Conservation (phyloP, 2,329 filamentous ascomycete species). For the Cercospora sp. region DNA sequence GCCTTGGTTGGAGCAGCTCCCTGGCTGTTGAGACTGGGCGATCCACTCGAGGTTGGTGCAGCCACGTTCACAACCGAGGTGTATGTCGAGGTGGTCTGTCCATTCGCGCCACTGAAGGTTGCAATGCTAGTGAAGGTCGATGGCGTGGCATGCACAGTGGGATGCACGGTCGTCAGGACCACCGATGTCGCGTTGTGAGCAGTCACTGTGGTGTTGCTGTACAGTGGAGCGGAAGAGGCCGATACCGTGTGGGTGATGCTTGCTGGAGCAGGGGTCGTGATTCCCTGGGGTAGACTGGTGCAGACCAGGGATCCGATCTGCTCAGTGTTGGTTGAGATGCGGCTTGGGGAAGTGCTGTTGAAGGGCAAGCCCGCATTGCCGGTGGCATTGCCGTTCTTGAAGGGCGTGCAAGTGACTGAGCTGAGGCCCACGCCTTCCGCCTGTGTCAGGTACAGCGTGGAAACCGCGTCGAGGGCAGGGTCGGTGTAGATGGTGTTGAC, state of each 20-base stretch:
- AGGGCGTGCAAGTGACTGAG: slow-evolving; percentile 33
- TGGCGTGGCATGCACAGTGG: slow-evolving; percentile 1
- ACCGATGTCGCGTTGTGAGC: slow-evolving; percentile 19
- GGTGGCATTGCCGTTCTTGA: slow-evolving; percentile 24
- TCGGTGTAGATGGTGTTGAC: slow-evolving; percentile 29
- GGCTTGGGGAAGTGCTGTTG: slow-evolving; percentile 25
- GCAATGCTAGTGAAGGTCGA: slow-evolving; percentile 22
- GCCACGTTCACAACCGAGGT: slow-evolving; percentile 16
- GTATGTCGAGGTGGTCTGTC: slow-evolving; percentile 18
- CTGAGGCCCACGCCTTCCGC: slow-evolving; percentile 21
- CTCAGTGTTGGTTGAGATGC: slow-evolving; percentile 32
- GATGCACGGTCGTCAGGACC: slow-evolving; percentile 18
- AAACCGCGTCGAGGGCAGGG: slow-evolving; percentile 29
- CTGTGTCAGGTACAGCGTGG: slow-evolving; percentile 31
- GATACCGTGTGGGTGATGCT: slow-evolving; percentile 16
- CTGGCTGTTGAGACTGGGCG: slow-evolving; percentile 18
- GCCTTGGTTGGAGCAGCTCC: slow-evolving; percentile 10
- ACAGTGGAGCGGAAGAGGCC: slow-evolving; percentile 7
- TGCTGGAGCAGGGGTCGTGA: slow-evolving; percentile 7
- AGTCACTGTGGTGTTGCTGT: slow-evolving; percentile 16
- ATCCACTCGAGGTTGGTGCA: slow-evolving; percentile 8
- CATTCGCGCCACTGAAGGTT: slow-evolving; percentile 16
- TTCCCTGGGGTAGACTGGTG: slow-evolving; percentile 4
- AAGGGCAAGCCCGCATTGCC: slow-evolving; percentile 29
- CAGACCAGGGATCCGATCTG: slow-evolving; percentile 31